Conservation (phyloP, 2,329 filamentous ascomycete species). For the Amesomyces nigricolor region DNA sequence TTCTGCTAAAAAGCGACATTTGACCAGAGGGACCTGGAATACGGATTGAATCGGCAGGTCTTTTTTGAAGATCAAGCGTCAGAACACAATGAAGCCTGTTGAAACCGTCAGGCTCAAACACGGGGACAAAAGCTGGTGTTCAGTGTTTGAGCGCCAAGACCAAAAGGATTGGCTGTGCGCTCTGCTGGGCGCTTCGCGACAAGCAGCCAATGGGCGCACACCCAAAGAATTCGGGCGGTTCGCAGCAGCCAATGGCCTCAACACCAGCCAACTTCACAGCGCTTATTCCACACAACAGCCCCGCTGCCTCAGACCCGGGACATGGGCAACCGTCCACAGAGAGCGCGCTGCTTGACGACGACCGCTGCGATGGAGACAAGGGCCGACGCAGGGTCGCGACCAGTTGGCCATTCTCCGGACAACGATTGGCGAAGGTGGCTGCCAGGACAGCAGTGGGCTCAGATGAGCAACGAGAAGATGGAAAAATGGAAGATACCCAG, state of each 20-base stretch:
- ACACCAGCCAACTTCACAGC: conserved; percentile 29
- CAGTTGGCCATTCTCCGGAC: conserved; percentile 15
- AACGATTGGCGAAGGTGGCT: conserved; percentile 13
- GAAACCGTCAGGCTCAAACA: no score
- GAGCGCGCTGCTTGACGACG: conserved; percentile 20
- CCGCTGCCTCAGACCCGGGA: conserved; percentile 14
- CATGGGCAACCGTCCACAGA: conserved; percentile 20
- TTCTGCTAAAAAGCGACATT: no score
- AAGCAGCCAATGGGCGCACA: conserved; percentile 25
- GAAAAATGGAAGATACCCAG: not conserved
- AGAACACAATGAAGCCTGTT: no score
- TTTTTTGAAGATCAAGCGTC: no score
- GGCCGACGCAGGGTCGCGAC: conserved; percentile 13
- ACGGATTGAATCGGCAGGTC: no score
- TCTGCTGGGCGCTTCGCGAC: conserved; percentile 17
- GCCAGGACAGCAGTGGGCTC: not conserved
- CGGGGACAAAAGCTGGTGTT: not conserved
- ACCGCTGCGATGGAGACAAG: conserved; percentile 14
- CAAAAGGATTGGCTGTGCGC: conserved; percentile 21
- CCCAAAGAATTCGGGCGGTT: conserved; percentile 19
- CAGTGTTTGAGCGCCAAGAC: conserved; percentile 5
- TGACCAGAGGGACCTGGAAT: no score
- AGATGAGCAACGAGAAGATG: not conserved
- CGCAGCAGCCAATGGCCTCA: conserved; percentile 27
- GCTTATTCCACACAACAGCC: conserved; percentile 35